Percentiles rank a stretch among this genome's conserved stretches.
Conservation (phyloP, 306 rosid species). For the Castanospermum australe region DNA sequence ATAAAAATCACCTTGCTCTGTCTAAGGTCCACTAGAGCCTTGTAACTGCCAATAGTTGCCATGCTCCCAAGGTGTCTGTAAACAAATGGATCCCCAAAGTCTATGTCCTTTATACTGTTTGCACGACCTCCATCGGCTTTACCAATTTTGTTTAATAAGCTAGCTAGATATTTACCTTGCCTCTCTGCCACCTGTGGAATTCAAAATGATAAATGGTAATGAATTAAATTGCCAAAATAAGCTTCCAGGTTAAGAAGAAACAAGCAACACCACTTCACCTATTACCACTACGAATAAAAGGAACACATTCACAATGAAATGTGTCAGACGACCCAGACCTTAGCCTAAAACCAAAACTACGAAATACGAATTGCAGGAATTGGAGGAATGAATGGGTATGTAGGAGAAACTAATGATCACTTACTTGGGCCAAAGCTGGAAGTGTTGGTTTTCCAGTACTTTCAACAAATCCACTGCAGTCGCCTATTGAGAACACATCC, state of each 20-base stretch:
- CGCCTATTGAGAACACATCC: slow-evolving; percentile 88
- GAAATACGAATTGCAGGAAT: neutral
- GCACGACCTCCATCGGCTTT: slow-evolving; percentile 74
- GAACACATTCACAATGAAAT: slow-evolving; percentile 14
- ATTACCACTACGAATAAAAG: neutral
- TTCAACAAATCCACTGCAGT: slow-evolving; percentile 91
- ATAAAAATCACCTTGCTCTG: slow-evolving; percentile 68
- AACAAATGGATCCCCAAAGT: slow-evolving; percentile 69
- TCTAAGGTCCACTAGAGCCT: slow-evolving; percentile 98
- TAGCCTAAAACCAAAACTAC: neutral
- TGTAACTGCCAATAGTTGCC: slow-evolving; percentile 91
- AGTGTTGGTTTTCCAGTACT: slow-evolving; percentile 83
- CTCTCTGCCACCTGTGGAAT: slow-evolving; percentile 89
- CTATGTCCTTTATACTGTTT: slow-evolving; percentile 45
- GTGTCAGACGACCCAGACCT: neutral
- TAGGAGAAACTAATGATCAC: slow-evolving; percentile 9
- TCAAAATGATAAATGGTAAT: neutral
- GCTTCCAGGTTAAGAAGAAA: neutral
- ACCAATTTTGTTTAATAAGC: slow-evolving; percentile 69
- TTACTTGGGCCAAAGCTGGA: slow-evolving; percentile 96
- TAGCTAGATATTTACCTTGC: slow-evolving; percentile 81
- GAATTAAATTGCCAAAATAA: slow-evolving; percentile 4
- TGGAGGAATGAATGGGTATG: slow-evolving; percentile 3
- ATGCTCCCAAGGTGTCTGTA: slow-evolving; percentile 95
- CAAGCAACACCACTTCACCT: neutral